These are phyloP conservation scores for Cryptococcus sp. DNA, from an alignment of 1,284 basidiomycete genomes.

Conservation along the genomic window DNA sequence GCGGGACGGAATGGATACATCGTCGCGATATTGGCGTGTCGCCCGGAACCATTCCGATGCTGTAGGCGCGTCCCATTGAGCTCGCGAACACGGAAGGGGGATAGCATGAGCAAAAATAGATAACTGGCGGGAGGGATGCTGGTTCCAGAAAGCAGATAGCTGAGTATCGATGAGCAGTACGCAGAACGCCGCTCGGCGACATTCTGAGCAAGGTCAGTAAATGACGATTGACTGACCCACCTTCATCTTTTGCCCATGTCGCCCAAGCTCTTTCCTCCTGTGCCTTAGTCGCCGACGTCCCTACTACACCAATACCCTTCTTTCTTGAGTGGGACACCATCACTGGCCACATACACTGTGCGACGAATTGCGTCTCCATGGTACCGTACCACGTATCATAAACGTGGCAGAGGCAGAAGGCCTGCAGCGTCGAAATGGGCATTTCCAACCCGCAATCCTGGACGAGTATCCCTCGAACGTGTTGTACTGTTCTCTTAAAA, in stretches of 20 bases:
- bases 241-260: conserved; percentile 47
- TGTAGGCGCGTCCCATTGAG: conserved; percentile 41
- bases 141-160: conserved; percentile 45
- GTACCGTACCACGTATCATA: conserved; percentile 45
- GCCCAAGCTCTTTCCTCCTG: conserved; percentile 39
- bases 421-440: conserved; percentile 39
- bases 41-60: conserved; percentile 36
- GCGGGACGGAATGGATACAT: too few relatives aligned
- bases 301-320: conserved; percentile 44
- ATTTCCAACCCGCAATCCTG: conserved; percentile 43
- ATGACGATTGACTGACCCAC: too few relatives aligned
- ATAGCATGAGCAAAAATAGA: conserved; percentile 48
- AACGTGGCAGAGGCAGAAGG: conserved; percentile 43
- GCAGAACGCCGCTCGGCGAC: conserved; percentile 43
- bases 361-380: conserved; percentile 38
- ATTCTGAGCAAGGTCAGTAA: conserved; percentile 25
- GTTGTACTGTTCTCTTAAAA: conserved; percentile 21
- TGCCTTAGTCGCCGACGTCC: conserved; percentile 21
- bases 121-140: conserved; percentile 43
- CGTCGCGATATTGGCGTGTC: conserved; percentile 1
- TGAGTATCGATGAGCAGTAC: conserved; percentile 47
- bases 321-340: conserved; percentile 45
- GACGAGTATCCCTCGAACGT: conserved; percentile 35
- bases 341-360: conserved; percentile 48
- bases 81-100: conserved; percentile 32